Conservation (phyloP, 345 rosid genomes). For the Gossypioides kirkii region DNA sequence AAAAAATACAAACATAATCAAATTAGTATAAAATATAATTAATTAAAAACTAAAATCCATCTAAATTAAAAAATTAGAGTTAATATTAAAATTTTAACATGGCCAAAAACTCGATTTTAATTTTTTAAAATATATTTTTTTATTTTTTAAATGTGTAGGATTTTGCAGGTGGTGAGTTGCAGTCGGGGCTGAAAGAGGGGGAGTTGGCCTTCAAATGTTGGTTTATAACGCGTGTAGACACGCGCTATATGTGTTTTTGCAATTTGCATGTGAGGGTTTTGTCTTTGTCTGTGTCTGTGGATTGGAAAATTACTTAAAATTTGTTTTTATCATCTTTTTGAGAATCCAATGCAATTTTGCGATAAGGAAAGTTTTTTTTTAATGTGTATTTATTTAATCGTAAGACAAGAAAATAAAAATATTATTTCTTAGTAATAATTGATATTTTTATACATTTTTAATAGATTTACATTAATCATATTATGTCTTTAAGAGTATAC, state of each 20-base stretch:
- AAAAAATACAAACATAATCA: too few relatives aligned
- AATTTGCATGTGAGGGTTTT: background rate
- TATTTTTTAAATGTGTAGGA: conserved; percentile 8
- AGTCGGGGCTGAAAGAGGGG: conserved; percentile 16
- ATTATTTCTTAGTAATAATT: too few relatives aligned
- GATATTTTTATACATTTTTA: too few relatives aligned
- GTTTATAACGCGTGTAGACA: background rate
- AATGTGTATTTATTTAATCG: background rate
- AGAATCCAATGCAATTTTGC: background rate
- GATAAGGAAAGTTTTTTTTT: background rate
- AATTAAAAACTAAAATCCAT: too few relatives aligned
- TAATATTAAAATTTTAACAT: too few relatives aligned
- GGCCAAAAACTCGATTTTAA: too few relatives aligned
- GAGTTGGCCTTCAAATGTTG: conserved; percentile 15
- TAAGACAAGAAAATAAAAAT: background rate
- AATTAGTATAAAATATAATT: too few relatives aligned
- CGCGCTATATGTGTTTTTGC: background rate
- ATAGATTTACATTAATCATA: too few relatives aligned
- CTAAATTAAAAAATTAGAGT: too few relatives aligned
- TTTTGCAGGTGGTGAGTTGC: conserved; percentile 42
- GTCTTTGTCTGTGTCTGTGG: background rate
- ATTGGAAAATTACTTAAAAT: background rate
- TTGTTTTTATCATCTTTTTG: background rate
- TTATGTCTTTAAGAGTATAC: too few relatives aligned
- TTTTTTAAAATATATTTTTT: background rate